phyloP scores from a whole-genome alignment of 495 filamentous ascomycete genomes.

The Penicillium cinerascens region DNA sequence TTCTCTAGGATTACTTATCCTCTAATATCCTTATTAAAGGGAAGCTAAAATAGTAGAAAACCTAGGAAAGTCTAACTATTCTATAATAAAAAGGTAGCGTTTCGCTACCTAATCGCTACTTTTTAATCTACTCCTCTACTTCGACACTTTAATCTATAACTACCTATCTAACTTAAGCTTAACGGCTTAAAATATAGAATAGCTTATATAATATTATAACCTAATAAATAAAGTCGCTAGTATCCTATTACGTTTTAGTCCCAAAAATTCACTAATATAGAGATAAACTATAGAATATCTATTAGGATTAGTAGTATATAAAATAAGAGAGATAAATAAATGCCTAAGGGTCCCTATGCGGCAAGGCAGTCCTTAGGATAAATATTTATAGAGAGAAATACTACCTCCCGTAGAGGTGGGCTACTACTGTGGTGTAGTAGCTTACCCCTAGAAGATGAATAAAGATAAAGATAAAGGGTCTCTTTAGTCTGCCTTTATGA shows the following conservation, averaged over 20 bases:
- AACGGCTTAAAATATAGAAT: background rate
- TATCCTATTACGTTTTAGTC: background rate
- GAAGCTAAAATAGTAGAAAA: background rate
- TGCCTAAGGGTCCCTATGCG: too few species aligned
- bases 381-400: too few species aligned
- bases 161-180: background rate
- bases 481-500: too few species aligned
- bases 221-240: background rate
- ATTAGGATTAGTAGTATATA: too few species aligned
- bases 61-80: background rate
- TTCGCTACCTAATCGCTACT: background rate
- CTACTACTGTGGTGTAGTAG: too few species aligned
- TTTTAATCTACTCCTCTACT: background rate
- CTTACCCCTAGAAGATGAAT: too few species aligned
- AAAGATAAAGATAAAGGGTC: too few species aligned
- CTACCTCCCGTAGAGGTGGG: too few species aligned
- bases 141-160: background rate
- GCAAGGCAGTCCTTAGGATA: too few species aligned
- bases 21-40: background rate
- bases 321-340: too few species aligned
- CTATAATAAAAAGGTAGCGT: background rate
- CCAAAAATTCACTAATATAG: too few species aligned
- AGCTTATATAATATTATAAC: background rate
- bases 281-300: background rate
- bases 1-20: background rate